Conservation (phyloP, 352 stramenopile species). For the Phytophthora quininea region DNA sequence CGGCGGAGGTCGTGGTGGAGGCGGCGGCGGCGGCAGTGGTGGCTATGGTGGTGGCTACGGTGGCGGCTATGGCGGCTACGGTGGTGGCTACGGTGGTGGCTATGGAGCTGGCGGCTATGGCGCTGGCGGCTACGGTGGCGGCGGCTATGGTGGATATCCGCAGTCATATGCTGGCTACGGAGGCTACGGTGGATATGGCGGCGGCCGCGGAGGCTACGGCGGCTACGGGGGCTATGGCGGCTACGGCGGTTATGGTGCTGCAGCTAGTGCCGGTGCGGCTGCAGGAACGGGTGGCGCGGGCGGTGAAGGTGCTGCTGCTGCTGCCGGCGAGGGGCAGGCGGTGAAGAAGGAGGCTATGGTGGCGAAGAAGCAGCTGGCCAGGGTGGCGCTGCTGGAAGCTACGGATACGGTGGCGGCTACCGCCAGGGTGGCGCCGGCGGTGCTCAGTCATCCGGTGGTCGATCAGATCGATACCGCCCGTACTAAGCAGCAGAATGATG, state of each 20-base stretch:
- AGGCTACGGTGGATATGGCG: constrained; percentile 53
- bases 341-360: constrained; percentile 26
- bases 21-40: constrained; percentile 24
- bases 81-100: constrained; percentile 17
- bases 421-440: constrained; percentile 50
- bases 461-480: constrained; percentile 84
- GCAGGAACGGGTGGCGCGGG: constrained; percentile 19
- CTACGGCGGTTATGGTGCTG: constrained; percentile 49
- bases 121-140: constrained; percentile 33
- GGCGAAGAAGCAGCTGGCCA: constrained; percentile 18
- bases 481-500: constrained; percentile 54
- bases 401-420: constrained; percentile 54
- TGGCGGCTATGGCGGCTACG: constrained; percentile 40
- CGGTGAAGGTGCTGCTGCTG: neutral
- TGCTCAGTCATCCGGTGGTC: constrained; percentile 58
- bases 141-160: constrained; percentile 39
- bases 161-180: constrained; percentile 45
- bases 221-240: constrained; percentile 40
- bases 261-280: constrained; percentile 29
- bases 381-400: constrained; percentile 37
- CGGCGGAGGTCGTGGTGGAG: constrained; percentile 28
- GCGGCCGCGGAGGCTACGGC: constrained; percentile 32
- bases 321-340: constrained; percentile 12
- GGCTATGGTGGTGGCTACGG: constrained; percentile 31
- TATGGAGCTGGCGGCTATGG: constrained; percentile 20